Evolutionary conservation across 495 filamentous ascomycete genomes (phyloP), one percentile per base, ranked within the genome.

Genomic region (Trichoderma orchidacearum): DNA sequence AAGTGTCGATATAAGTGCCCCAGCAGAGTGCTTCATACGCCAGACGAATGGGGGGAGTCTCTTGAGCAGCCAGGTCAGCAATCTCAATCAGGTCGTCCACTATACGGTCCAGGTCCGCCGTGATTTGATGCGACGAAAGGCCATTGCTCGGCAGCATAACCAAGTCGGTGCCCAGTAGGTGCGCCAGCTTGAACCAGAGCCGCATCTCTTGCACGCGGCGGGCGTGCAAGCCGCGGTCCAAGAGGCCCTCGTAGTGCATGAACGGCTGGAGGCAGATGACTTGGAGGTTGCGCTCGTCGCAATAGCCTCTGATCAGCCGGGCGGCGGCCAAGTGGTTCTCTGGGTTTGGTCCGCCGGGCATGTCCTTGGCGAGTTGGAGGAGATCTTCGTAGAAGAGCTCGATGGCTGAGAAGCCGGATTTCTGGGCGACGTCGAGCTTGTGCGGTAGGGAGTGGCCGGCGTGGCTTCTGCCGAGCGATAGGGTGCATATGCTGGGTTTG

Each of bases 361-460:
- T 55, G 55, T 63, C 32, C 30, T 61, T 30, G n/a, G 30, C 32
- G 28, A 0, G 54, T 60, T n/a, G 1, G 70, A 51, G 17, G 30
- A 91, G 77, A 67, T 93, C 88, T 68, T 92, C 88, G 66, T 84
- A 82, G 74, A 89, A 90, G 32, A 90, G 73, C 66, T 92, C 89
- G 60, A 90, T 81, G 45, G 83, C 86, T 57, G 78, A 64, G 67
- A 85, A 83, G 21, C 85, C 85, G 58, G 85, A 75, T 31, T 70
- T 69, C 18, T 78, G 70, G 23, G 87, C 86, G 61, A 79, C 75
- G 56, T 80, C 75, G 21, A 94, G 75, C 66, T 89, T 90, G 62
- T 74, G 62, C 5, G 70, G 67, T n/a, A 92, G 74, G 11, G 75
- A 68, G 60, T 85, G 79, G 60, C 80, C 77, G 61, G 73, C 73